Conservation (phyloP, 495 filamentous ascomycete species). For the Neurospora sp. region DNA sequence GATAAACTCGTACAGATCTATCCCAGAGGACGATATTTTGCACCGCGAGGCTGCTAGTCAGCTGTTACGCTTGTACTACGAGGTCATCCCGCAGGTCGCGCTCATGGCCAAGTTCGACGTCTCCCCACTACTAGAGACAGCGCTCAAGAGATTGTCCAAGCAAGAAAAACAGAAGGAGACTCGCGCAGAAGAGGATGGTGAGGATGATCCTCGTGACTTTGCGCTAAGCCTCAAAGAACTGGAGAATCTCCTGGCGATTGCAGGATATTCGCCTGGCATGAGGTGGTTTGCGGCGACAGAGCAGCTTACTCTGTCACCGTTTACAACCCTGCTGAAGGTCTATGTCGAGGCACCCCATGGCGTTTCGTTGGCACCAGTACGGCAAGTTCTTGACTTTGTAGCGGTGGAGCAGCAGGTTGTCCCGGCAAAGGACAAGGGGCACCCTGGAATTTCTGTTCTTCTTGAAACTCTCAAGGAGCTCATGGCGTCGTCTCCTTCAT, state of each 20-base stretch:
- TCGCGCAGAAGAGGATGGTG: neutral
- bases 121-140: conserved; percentile 57
- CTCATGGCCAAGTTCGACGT: conserved; percentile 80
- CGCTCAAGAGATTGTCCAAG: conserved; percentile 43
- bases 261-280: conserved; percentile 65
- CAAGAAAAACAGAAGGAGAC: conserved; percentile 14
- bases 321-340: conserved; percentile 50
- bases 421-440: conserved; percentile 18
- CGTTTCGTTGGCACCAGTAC: conserved; percentile 32
- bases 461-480: conserved; percentile 35
- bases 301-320: conserved; percentile 46
- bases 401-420: conserved; percentile 41
- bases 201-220: conserved; percentile 31
- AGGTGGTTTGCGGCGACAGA: conserved; percentile 60
- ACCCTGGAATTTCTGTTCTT: conserved; percentile 42
- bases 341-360: conserved; percentile 34
- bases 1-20: conserved; percentile 55
- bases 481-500: conserved; percentile 1
- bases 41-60: conserved; percentile 69
- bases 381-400: conserved; percentile 37
- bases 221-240: conserved; percentile 54
- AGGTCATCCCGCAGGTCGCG: conserved; percentile 68
- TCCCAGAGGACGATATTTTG: conserved; percentile 54
- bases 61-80: conserved; percentile 68
- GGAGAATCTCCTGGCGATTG: conserved; percentile 66